These are phyloP conservation scores for Globisporangium cystogenes DNA, from an alignment of 352 stramenopile species.

Conservation along the genomic window DNA sequence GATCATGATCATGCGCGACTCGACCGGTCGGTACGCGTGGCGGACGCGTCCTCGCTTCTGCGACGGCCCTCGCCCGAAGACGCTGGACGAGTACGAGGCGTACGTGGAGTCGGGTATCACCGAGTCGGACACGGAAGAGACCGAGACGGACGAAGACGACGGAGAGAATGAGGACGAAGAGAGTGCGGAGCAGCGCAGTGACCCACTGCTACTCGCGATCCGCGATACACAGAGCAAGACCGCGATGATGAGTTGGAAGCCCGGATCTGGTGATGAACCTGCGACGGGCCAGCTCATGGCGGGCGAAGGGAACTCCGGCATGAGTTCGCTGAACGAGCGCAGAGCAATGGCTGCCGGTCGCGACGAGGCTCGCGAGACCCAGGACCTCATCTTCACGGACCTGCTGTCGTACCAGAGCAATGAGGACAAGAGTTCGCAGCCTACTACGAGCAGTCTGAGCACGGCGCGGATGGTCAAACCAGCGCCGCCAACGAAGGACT, in stretches of 20 bases:
- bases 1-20: slow-evolving; percentile 76
- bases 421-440: slow-evolving; percentile 34
- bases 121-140: slow-evolving; percentile 18
- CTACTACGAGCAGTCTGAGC: slow-evolving; percentile 15
- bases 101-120: slow-evolving; percentile 22
- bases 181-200: slow-evolving; percentile 19
- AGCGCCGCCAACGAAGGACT: slow-evolving; percentile 43
- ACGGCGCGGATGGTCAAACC: slow-evolving; percentile 27
- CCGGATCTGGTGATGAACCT: slow-evolving; percentile 9
- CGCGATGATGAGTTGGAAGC: slow-evolving; percentile 70
- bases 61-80: slow-evolving; percentile 47
- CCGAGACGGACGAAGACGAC: slow-evolving; percentile 20
- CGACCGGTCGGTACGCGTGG: slow-evolving; percentile 75
- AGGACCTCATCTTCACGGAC: slow-evolving; percentile 67
- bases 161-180: slow-evolving; percentile 19
- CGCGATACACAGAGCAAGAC: slow-evolving; percentile 51
- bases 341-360: slow-evolving; percentile 46
- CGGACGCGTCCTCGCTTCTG: slow-evolving; percentile 62
- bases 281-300: slow-evolving; percentile 28
- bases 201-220: slow-evolving; percentile 64
- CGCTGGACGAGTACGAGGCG: slow-evolving; percentile 52
- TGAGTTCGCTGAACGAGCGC: slow-evolving; percentile 57
- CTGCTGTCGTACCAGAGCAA: slow-evolving; percentile 52
- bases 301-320: slow-evolving; percentile 69
- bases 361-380: slow-evolving; percentile 42